These are phyloP conservation scores for Glycine latifolia DNA, from an alignment of 306 rosid species.

Conservation along the genomic window DNA sequence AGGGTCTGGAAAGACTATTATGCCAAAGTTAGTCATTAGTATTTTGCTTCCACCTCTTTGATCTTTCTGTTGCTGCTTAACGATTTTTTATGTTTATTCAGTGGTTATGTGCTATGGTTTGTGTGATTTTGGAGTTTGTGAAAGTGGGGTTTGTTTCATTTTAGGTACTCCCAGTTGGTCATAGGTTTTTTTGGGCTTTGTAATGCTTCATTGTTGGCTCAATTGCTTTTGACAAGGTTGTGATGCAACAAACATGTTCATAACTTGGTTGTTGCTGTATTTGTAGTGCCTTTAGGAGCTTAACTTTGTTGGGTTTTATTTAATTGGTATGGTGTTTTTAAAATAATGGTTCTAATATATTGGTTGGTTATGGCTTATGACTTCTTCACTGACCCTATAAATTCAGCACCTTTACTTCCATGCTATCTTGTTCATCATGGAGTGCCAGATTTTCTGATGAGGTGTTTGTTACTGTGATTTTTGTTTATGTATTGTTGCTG, in stretches of 20 bases:
- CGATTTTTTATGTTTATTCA: neutral
- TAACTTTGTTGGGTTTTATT: conserved; percentile 17
- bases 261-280: neutral
- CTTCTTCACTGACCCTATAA: conserved; percentile 14
- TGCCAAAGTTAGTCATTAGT: conserved; percentile 62
- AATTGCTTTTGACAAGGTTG: conserved; percentile 3
- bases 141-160: conserved; percentile 35
- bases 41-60: neutral
- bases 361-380: conserved; percentile 19
- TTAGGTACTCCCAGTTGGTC: conserved; percentile 15
- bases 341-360: neutral
- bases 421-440: conserved; percentile 28
- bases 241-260: conserved; percentile 18
- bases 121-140: conserved; percentile 17
- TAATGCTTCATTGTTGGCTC: conserved; percentile 9
- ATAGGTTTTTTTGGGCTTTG: conserved; percentile 14
- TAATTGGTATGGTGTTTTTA: neutral
- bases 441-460: conserved; percentile 7
- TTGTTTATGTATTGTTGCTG: conserved; percentile 14
- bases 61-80: neutral
- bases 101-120: conserved; percentile 20
- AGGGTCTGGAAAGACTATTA: conserved; percentile 94
- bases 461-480: neutral
- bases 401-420: neutral
- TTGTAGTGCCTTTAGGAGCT: conserved; percentile 1